Evolutionary conservation across 495 filamentous ascomycete genomes (phyloP).

Genomic region (Lophiotrema nucula): DNA sequence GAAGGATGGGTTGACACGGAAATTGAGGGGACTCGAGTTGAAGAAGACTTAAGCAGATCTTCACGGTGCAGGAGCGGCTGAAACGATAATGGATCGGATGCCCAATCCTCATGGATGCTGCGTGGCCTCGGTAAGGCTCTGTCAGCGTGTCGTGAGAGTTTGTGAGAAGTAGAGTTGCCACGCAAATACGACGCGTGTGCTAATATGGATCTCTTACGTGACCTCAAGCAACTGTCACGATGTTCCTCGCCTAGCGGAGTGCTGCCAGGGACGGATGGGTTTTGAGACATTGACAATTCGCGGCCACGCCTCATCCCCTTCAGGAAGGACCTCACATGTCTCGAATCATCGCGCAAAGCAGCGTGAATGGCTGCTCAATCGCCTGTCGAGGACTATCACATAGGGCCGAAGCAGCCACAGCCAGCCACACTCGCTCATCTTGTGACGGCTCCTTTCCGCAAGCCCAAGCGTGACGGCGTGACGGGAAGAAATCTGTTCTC

Average conservation of each 20-base stretch:
- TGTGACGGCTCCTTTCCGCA: slow-evolving; percentile 6
- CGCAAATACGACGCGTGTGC: slow-evolving; percentile 14
- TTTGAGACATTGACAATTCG: too few species aligned
- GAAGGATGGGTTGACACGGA: background rate
- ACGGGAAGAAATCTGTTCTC: slow-evolving; percentile 21
- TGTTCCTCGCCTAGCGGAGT: too few species aligned
- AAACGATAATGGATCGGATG: background rate
- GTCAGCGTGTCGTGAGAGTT: background rate
- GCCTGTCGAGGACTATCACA: too few species aligned
- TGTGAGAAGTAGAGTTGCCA: slow-evolving; percentile 1
- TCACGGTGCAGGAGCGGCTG: background rate
- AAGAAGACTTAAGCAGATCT: background rate
- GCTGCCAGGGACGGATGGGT: too few species aligned
- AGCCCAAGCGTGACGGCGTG: slow-evolving; percentile 2
- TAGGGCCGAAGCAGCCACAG: slow-evolving; percentile 8
- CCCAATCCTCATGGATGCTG: background rate
- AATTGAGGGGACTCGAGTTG: background rate
- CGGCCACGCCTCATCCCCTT: too few species aligned
- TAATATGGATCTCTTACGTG: too few species aligned
- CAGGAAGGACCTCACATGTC: too few species aligned
- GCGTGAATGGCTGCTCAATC: too few species aligned
- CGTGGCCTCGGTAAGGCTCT: background rate
- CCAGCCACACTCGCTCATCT: slow-evolving; percentile 19
- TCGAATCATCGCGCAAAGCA: too few species aligned
- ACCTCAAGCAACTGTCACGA: too few species aligned